Percentiles rank a stretch among this genome's conserved stretches.
phyloP scores from a whole-genome alignment of 2,329 filamentous ascomycete species.

The Trichoderma sp. region DNA sequence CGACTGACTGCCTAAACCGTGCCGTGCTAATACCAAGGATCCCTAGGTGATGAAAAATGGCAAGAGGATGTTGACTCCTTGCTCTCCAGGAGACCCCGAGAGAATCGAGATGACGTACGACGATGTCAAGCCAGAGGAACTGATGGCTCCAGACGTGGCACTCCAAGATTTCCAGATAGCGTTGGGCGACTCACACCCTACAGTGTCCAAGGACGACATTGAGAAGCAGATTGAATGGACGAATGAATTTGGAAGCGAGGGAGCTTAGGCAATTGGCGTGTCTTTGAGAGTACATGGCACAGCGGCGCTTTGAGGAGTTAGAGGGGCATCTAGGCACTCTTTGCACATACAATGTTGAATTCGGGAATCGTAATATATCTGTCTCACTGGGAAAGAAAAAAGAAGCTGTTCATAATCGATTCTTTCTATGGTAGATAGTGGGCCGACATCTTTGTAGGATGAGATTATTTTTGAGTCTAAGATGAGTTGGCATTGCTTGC shows the following conservation, averaged over 20 bases:
- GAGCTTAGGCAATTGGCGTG: constrained; percentile 42
- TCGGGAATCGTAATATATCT: constrained; percentile 12
- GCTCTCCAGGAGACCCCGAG: constrained; percentile 83
- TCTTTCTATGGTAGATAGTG: background rate
- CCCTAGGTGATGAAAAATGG: constrained; percentile 67
- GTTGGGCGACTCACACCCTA: constrained; percentile 82
- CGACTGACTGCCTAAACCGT: background rate
- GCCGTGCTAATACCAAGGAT: constrained; percentile 20
- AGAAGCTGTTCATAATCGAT: background rate
- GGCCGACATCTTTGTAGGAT: background rate
- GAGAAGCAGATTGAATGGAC: constrained; percentile 89
- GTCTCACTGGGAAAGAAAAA: constrained; percentile 1
- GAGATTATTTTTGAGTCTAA: background rate
- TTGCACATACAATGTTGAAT: constrained; percentile 19
- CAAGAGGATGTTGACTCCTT: constrained; percentile 72
- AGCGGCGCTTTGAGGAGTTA: constrained; percentile 33
- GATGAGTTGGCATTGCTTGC: background rate
- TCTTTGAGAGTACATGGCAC: constrained; percentile 26
- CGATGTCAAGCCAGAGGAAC: constrained; percentile 75
- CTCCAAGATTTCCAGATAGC: constrained; percentile 94
- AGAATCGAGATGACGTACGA: constrained; percentile 94
- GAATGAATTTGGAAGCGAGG: constrained; percentile 91
- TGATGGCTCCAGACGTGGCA: constrained; percentile 81
- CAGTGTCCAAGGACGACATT: constrained; percentile 84
- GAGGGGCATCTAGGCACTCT: constrained; percentile 24